Evolutionary conservation across 306 rosid species (phyloP), one percentile per base, ranked within the genome.

Genomic region (Gastrolobium villosum): DNA sequence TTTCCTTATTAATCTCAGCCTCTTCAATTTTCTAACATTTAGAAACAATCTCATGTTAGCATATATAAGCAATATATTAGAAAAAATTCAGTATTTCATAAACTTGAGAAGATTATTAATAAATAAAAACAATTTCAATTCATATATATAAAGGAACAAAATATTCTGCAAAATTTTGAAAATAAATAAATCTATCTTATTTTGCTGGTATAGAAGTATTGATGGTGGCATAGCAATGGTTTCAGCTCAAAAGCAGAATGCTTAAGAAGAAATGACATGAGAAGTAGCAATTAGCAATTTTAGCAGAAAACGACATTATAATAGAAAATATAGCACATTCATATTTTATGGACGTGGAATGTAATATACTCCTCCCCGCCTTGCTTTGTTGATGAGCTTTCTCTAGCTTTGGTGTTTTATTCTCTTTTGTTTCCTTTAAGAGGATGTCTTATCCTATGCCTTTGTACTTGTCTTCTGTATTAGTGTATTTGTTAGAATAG

Each of bases 1-100:
- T 95, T 83, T 88, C 97, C 90, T 91, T 90, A 61, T 86, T 85
- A 57, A 26, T 72, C 77, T 76, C 82, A 39, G 87, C 85, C 85
- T 88, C 93, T 7, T 86, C 94, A 50, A 92, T 88, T 95, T 95
- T 95, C 99, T 95, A 85, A 37, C 36, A 81, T 83, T 26, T 61
- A 65, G 37, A 73, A 85, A 85, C 77, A 84, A 55, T 53, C 4
- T 46, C 32, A 14, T 45, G 57, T 70, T 79, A 39, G 70, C 75
- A 78, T 36, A 68, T 65, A 75, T 5, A 52, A 65, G 37, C 45
- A 79, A 61, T 44, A 32, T 1, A 78, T 7, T 14, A 40, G 20
- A 20, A 44, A 40, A 64, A 14, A n/a, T 49, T 65, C 50, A 62
- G 7, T 43, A 31, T 40, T 14, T 15, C 45, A 65, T 40, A 61